Evolutionary conservation across 176 grass and related monocot genomes (phyloP).

Genomic region (Aegilops speltoides): DNA sequence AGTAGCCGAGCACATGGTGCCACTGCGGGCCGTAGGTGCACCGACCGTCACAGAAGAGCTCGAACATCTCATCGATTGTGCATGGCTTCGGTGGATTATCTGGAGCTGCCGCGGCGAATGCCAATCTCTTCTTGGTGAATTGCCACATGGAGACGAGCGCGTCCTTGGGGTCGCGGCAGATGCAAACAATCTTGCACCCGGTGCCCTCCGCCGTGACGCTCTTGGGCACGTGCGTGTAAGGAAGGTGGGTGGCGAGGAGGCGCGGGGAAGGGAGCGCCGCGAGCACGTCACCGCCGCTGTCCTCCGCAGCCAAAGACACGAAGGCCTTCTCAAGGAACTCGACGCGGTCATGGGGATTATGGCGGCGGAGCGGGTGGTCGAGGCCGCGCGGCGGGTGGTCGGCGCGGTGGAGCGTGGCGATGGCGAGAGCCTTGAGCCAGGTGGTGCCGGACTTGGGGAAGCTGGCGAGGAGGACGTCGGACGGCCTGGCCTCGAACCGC

Average conservation of each 20-base stretch:
- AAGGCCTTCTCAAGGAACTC: neutral
- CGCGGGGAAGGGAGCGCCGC: constrained; percentile 2
- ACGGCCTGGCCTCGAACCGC: too few relatives aligned
- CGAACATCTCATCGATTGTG: neutral
- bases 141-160: constrained; percentile 19
- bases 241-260: constrained; percentile 26
- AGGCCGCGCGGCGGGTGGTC: neutral
- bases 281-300: neutral
- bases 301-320: too few relatives aligned
- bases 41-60: neutral
- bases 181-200: constrained; percentile 25
- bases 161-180: constrained; percentile 55
- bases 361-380: constrained; percentile 6
- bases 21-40: neutral
- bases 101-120: too few relatives aligned
- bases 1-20: constrained; percentile 30
- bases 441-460: constrained; percentile 47
- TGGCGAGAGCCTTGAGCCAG: constrained; percentile 45
- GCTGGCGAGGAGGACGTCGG: constrained; percentile 28
- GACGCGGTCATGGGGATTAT: constrained; percentile 40
- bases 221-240: constrained; percentile 33
- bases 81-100: too few relatives aligned
- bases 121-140: neutral
- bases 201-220: neutral
- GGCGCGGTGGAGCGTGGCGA: neutral